These are phyloP conservation scores for Brasilioporus rufonigricans DNA, from an alignment of 768 basidiomycete species.

Conservation along the genomic window DNA sequence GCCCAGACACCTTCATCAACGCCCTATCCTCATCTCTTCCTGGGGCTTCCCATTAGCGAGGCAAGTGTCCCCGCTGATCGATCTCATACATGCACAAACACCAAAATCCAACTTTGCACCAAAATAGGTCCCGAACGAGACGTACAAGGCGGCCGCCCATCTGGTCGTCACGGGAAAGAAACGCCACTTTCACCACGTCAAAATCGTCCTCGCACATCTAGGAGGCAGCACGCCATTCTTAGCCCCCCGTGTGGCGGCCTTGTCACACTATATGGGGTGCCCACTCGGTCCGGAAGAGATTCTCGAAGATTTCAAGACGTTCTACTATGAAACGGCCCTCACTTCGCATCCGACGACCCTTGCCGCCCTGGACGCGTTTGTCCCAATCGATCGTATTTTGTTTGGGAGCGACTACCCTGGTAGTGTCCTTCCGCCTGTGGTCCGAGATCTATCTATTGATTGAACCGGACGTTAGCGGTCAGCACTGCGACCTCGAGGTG, in stretches of 20 bases:
- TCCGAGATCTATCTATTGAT: background rate
- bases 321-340: constrained; percentile 75
- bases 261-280: constrained; percentile 72
- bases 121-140: constrained; percentile 75
- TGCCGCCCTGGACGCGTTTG: constrained; percentile 49
- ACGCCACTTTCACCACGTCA: constrained; percentile 56
- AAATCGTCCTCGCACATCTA: constrained; percentile 69
- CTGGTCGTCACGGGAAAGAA: constrained; percentile 72
- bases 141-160: constrained; percentile 77
- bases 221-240: constrained; percentile 69
- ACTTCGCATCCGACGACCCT: constrained; percentile 55
- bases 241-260: constrained; percentile 64
- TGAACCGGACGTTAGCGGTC: constrained; percentile 44
- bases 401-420: constrained; percentile 82
- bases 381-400: constrained; percentile 49
- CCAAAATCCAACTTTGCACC: constrained; percentile 4
- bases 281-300: constrained; percentile 61
- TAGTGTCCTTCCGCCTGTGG: constrained; percentile 22
- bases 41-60: constrained; percentile 70
- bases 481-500: constrained; percentile 53
- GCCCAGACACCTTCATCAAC: constrained; percentile 62
- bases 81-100: background rate
- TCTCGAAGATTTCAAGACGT: constrained; percentile 62
- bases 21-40: constrained; percentile 58
- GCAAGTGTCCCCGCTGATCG: constrained; percentile 32